Evolutionary conservation across 2,329 filamentous ascomycete genomes (phyloP).

Genomic region (Fusarium ramigenum): DNA sequence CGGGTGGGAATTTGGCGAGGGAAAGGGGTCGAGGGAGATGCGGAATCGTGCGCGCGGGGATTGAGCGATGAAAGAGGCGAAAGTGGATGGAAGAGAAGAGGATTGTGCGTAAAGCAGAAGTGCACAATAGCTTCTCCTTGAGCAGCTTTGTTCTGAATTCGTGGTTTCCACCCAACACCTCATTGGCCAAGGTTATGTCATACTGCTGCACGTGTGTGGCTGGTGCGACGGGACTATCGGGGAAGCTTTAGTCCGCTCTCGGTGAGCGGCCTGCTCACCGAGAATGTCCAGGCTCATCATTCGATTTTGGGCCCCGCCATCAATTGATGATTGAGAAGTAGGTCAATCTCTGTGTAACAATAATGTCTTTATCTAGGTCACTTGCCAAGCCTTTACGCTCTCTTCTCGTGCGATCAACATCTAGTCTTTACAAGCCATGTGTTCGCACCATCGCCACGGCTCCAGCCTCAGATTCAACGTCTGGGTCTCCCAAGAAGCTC

Average conservation of each 20-base stretch:
- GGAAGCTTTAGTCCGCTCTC: conserved; percentile 40
- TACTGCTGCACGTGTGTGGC: conserved; percentile 39
- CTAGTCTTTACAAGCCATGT: conserved; percentile 22
- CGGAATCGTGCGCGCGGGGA: conserved; percentile 9
- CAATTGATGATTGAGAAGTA: conserved; percentile 19
- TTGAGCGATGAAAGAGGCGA: conserved; percentile 10
- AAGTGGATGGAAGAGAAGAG: conserved; percentile 21
- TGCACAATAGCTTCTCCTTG: conserved; percentile 24
- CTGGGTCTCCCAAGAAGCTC: conserved; percentile 50
- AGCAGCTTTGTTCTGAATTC: conserved; percentile 37
- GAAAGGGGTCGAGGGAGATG: conserved; percentile 2
- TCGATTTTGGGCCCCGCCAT: conserved; percentile 29
- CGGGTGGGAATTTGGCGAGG: neutral
- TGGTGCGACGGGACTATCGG: conserved; percentile 24
- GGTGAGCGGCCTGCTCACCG: conserved; percentile 29
- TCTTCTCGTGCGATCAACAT: conserved; percentile 25
- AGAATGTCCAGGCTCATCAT: conserved; percentile 33
- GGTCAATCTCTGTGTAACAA: neutral
- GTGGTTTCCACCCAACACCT: conserved; percentile 31
- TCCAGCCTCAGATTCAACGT: conserved; percentile 28
- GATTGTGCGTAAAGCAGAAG: conserved; percentile 28
- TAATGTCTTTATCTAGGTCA: conserved; percentile 35
- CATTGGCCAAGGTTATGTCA: conserved; percentile 42
- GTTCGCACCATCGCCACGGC: conserved; percentile 37
- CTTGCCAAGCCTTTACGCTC: conserved; percentile 26